These are phyloP conservation scores for Mycena vulgaris DNA, from an alignment of 768 basidiomycete species.

Conservation along the genomic window DNA sequence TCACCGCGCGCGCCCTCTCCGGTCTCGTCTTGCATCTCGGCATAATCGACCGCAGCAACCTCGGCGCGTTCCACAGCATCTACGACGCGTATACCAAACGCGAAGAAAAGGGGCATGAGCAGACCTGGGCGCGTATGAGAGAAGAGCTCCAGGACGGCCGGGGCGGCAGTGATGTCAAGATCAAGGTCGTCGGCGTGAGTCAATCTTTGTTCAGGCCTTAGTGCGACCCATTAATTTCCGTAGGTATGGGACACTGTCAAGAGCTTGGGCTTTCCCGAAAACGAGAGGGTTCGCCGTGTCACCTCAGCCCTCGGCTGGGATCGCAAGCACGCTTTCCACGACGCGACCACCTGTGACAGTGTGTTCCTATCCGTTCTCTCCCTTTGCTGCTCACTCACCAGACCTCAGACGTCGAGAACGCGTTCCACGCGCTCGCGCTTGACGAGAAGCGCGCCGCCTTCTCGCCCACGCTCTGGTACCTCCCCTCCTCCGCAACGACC, in stretches of 20 bases:
- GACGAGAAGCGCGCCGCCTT: conserved; percentile 26
- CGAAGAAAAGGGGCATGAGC: not conserved
- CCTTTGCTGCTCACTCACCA: not conserved
- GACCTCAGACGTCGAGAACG: conserved; percentile 7
- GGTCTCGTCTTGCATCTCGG: conserved; percentile 15
- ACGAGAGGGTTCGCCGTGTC: not conserved
- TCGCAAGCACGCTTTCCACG: not conserved
- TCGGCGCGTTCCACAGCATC: conserved; percentile 5
- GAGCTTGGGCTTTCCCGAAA: conserved; percentile 7
- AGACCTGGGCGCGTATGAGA: not conserved
- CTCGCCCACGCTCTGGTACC: conserved; percentile 20
- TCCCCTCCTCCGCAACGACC: too few species aligned
- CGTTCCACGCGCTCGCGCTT: conserved; percentile 31
- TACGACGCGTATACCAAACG: not conserved
- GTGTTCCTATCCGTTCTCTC: not conserved
- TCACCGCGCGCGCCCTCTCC: conserved; percentile 27
- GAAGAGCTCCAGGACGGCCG: not conserved
- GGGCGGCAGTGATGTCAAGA: conserved; percentile 1
- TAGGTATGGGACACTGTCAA: conserved; percentile 10
- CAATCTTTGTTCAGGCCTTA: not conserved
- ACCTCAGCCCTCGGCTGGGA: not conserved
- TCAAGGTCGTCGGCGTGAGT: conserved; percentile 11
- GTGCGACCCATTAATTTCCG: not conserved
- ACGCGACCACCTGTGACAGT: not conserved
- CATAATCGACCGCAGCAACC: conserved; percentile 15